Base-by-base conservation (phyloP, 129 eudicot genomes). In the Scalesia atractyloides region DNA sequence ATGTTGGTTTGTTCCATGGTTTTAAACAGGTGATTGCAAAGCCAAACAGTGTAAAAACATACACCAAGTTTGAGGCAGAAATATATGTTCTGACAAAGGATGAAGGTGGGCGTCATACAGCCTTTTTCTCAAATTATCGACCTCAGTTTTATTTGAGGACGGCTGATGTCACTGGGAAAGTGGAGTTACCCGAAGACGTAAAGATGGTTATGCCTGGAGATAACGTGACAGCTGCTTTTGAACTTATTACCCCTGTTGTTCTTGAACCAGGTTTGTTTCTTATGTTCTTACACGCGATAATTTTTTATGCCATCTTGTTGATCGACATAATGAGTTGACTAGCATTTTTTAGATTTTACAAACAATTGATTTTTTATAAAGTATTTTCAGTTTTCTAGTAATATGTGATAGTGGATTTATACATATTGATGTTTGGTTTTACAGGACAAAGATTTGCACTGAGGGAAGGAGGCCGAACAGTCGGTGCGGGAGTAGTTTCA, bases 191-290 rank as follows among this genome's bases (percentile, higher is more conserved):
- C 3, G 96, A 89, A 75, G 78, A 70, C 67, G 92, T 93, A 8
- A 93, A 89, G 90, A 93, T 93, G 98, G 96, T 93, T 71, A 89
- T 93, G 95, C 98, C 98, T 4, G 97, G 96, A 44, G 98, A 93
- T 80, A 89, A 89, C 59, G 95, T 93, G 67, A 89, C 98, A 73
- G 97, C 98, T 70, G 74, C 76, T 57, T 93, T 93, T 64, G 96
- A 93, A 83, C 89, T 89, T 53, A 87, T 85, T 13, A 61, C 80
- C n/a, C 89, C 98, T 3, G 89, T 89, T 69, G 92, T 96, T 60
- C 90, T 93, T 11, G 95, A 89, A 76, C 77, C 86, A 85, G 98
- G 96, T 93, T 17, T 70, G 41, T 69, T 13, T 24, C 39, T 58
- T 58, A 58, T 30, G 46, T 41, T 41, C 10, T 41, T 7, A 41